These are phyloP conservation scores for Agroathelia rolfsii DNA, from an alignment of 1,284 basidiomycete genomes.

Conservation along the genomic window DNA sequence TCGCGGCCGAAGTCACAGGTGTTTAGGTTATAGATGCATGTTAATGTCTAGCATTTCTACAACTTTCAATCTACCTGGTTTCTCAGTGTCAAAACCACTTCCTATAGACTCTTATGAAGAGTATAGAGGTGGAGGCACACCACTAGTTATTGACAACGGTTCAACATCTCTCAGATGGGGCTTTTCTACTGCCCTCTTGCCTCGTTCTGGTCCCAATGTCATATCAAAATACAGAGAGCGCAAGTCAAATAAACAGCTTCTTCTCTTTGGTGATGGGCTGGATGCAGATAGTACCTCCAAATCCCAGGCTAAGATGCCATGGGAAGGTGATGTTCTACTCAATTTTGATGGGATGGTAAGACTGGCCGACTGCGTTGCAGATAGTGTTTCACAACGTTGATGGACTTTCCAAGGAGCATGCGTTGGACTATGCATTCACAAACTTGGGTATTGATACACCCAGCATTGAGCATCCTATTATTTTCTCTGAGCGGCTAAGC, in stretches of 20 bases:
- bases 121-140: conserved; percentile 36
- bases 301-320: conserved; percentile 70
- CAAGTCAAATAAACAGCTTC: conserved; percentile 66
- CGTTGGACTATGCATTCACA: conserved; percentile 87
- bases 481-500: conserved; percentile 90
- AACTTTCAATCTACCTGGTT: too few species aligned
- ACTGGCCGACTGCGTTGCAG: conserved; percentile 10
- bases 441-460: conserved; percentile 77
- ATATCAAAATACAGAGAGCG: conserved; percentile 84
- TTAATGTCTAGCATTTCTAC: too few species aligned
- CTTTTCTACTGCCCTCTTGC: conserved; percentile 53
- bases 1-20: too few species aligned
- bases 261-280: conserved; percentile 79
- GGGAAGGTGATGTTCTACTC: conserved; percentile 84
- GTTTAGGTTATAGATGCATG: too few species aligned
- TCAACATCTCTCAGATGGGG: conserved; percentile 83
- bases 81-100: too few species aligned
- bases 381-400: conserved; percentile 6
- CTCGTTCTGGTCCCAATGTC: conserved; percentile 56
- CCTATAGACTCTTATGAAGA: conserved; percentile 32
- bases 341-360: conserved; percentile 88
- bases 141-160: conserved; percentile 92
- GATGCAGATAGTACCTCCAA: conserved; percentile 78
- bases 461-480: conserved; percentile 79
- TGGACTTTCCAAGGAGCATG: conserved; percentile 67